Conservation (phyloP, 139 green algal species). For the Asterochloris sp. region DNA sequence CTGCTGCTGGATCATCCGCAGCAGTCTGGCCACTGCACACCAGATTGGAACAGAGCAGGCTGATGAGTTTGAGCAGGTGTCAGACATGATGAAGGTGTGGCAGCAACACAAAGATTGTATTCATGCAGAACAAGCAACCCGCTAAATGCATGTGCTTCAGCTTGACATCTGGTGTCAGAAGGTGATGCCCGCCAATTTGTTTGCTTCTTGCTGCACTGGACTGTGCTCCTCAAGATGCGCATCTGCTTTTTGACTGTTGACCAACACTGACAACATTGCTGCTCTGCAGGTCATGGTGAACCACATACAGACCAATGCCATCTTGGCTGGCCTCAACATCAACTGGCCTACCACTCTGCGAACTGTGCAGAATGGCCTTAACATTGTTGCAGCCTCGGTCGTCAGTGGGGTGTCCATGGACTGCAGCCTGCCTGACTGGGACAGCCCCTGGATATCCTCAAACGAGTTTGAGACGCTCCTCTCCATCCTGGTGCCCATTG, state of each 20-base stretch:
- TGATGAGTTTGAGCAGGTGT: slow-evolving; percentile 8
- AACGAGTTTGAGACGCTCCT: slow-evolving; percentile 6
- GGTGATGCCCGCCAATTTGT: too few relatives aligned
- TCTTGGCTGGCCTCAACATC: slow-evolving; percentile 14
- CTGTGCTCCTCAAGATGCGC: too few relatives aligned
- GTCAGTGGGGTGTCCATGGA: slow-evolving; percentile 14
- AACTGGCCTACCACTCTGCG: slow-evolving; percentile 17
- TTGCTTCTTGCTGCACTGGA: too few relatives aligned
- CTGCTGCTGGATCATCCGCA: neutral
- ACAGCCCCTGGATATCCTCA: neutral
- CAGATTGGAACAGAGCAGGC: slow-evolving; percentile 9
- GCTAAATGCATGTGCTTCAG: too few relatives aligned
- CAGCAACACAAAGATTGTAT: too few relatives aligned
- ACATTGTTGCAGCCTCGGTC: slow-evolving; percentile 6
- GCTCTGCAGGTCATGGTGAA: slow-evolving; percentile 8
- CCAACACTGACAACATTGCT: neutral
- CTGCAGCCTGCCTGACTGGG: slow-evolving; percentile 17
- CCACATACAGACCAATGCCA: slow-evolving; percentile 13
- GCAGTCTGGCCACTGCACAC: neutral
- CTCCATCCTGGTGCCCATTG: slow-evolving; percentile 11
- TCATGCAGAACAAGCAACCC: too few relatives aligned
- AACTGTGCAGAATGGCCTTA: slow-evolving; percentile 10
- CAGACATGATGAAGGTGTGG: slow-evolving; percentile 21
- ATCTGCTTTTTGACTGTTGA: too few relatives aligned
- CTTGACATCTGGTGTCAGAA: too few relatives aligned